These are phyloP conservation scores for Hyphopichia buzzinii DNA, from an alignment of 1,139 yeast genomes.

Conservation along the genomic window DNA sequence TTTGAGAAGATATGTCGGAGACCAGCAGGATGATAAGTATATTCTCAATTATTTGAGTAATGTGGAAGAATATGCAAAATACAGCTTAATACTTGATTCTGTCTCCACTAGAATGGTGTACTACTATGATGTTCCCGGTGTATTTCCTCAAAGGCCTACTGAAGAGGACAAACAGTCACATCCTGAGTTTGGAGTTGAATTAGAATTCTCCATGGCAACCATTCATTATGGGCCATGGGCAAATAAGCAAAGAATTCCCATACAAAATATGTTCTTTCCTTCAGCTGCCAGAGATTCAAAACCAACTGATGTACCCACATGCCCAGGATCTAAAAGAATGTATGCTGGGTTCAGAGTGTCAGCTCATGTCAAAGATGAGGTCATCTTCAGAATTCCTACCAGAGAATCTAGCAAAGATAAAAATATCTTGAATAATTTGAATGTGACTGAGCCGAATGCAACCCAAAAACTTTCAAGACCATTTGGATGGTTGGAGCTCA, in stretches of 20 bases:
- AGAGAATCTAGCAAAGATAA: conserved; percentile 80
- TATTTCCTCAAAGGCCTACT: conserved; percentile 35
- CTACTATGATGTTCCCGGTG: conserved; percentile 72
- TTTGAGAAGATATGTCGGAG: conserved; percentile 41
- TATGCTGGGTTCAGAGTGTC: conserved; percentile 56
- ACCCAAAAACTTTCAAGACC: conserved; percentile 39
- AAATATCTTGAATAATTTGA: conserved; percentile 20
- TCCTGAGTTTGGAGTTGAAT: conserved; percentile 68
- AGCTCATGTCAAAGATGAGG: conserved; percentile 58
- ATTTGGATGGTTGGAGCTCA: conserved; percentile 90
- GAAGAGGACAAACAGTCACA: conserved; percentile 22
- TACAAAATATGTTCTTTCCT: conserved; percentile 72
- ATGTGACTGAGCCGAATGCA: conserved; percentile 9
- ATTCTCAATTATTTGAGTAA: conserved; percentile 29
- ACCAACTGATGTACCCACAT: conserved; percentile 36
- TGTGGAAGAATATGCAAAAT: conserved; percentile 78
- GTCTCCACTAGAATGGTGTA: conserved; percentile 53
- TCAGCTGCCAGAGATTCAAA: conserved; percentile 55
- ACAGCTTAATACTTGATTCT: conserved; percentile 70
- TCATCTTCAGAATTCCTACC: conserved; percentile 75
- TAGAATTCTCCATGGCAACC: conserved; percentile 60
- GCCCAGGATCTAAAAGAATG: conserved; percentile 51
- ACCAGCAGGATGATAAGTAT: conserved; percentile 25
- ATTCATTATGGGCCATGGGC: conserved; percentile 96
- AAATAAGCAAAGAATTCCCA: conserved; percentile 70